Conservation (phyloP, 768 basidiomycete species). For the Sarcomyxa edulis region DNA sequence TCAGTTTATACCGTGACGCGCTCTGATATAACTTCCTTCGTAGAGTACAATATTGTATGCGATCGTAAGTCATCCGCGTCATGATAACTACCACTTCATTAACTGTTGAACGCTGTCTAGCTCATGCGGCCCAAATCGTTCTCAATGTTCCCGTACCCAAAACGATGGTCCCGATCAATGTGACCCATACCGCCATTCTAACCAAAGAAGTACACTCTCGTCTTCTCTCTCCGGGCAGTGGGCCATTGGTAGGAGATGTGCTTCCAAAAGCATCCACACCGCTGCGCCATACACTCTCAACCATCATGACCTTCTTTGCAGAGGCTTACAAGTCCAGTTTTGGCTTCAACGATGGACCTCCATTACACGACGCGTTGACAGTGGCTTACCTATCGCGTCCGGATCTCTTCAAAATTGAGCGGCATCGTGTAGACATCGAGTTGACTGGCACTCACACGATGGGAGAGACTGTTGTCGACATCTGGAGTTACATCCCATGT, state of each 20-base stretch:
- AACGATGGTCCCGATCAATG: slow-evolving; percentile 82
- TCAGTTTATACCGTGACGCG: background rate
- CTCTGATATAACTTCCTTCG: background rate
- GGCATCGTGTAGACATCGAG: slow-evolving; percentile 85
- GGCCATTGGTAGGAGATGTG: slow-evolving; percentile 9
- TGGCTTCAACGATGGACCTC: slow-evolving; percentile 81
- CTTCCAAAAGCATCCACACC: slow-evolving; percentile 33
- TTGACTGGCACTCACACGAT: slow-evolving; percentile 55
- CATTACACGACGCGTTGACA: slow-evolving; percentile 83
- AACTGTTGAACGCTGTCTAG: slow-evolving; percentile 26
- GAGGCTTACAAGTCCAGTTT: slow-evolving; percentile 68
- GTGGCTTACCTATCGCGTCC: slow-evolving; percentile 73
- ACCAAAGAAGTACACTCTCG: slow-evolving; percentile 44
- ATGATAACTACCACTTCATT: too few species aligned
- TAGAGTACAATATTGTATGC: slow-evolving; percentile 78
- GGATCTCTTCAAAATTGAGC: slow-evolving; percentile 50
- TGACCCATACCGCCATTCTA: slow-evolving; percentile 83
- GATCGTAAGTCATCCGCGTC: slow-evolving; percentile 58
- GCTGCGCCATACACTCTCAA: slow-evolving; percentile 70
- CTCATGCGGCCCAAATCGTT: slow-evolving; percentile 82
- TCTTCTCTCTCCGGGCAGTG: slow-evolving; percentile 37
- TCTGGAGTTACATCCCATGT: slow-evolving; percentile 57
- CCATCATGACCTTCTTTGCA: slow-evolving; percentile 70
- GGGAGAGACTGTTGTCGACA: slow-evolving; percentile 79
- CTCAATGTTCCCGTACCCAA: slow-evolving; percentile 63